Percentiles rank a stretch among this genome's conserved stretches.
These are phyloP conservation scores for Kickxella alabastrina DNA, from an alignment of 192 early-diverging fungal genomes.

Conservation along the genomic window DNA sequence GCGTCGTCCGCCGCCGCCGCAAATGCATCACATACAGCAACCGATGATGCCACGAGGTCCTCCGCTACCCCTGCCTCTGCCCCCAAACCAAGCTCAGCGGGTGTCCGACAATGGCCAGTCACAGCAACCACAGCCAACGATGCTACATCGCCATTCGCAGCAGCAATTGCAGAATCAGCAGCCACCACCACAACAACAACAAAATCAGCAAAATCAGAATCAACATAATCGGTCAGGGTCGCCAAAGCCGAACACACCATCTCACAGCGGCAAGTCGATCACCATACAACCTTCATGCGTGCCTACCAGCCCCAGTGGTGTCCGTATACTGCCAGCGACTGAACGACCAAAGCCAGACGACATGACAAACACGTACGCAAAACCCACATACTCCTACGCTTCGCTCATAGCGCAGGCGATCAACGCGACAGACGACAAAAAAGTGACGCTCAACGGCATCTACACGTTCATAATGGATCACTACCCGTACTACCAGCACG, in stretches of 20 bases:
- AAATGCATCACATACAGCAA: no score
- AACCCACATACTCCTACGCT: conserved; percentile 86
- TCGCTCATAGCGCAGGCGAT: conserved; percentile 89
- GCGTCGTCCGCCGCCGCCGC: no score
- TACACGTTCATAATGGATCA: conserved; percentile 79
- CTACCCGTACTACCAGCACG: conserved; percentile 84
- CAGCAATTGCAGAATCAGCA: neutral
- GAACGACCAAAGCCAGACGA: conserved; percentile 15
- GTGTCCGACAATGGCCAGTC: neutral
- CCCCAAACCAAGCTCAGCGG: neutral
- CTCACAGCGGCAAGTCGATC: no score
- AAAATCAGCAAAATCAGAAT: neutral
- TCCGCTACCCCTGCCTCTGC: neutral
- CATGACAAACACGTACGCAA: conserved; percentile 24
- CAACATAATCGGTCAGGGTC: neutral
- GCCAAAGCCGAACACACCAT: no score
- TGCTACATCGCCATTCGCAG: neutral
- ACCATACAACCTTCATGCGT: no score
- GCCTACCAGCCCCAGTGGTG: conserved; percentile 6
- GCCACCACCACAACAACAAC: no score
- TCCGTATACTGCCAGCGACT: conserved; percentile 45
- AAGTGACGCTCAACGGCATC: conserved; percentile 83
- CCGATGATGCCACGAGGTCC: neutral
- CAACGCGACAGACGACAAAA: conserved; percentile 62
- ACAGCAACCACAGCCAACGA: no score